phyloP scores from a whole-genome alignment of 139 green algal genomes.

The Klebsormidium nitens region DNA sequence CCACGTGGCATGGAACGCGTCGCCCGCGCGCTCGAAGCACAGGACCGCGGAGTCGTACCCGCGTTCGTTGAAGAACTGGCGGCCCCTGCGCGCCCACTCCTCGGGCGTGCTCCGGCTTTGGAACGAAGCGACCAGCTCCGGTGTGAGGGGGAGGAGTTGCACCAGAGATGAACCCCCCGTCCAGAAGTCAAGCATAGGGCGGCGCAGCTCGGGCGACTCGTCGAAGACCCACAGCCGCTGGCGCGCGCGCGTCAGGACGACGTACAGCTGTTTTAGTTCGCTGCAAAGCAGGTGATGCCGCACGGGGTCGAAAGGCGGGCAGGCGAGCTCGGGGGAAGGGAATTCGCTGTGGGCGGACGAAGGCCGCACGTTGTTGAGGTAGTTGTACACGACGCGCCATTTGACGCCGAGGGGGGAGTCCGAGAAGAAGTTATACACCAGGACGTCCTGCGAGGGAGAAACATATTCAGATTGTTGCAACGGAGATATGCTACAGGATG shows the following conservation, averaged over 20 bases:
- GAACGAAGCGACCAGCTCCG: constrained; percentile 11
- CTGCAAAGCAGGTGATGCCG: constrained; percentile 54
- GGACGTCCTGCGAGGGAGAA: constrained; percentile 49
- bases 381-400: constrained; percentile 64
- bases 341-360: background rate
- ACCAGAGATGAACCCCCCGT: background rate
- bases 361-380: constrained; percentile 37
- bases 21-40: constrained; percentile 10
- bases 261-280: constrained; percentile 78
- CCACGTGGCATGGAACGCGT: background rate
- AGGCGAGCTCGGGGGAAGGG: background rate
- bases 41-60: constrained; percentile 7
- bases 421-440: constrained; percentile 66
- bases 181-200: constrained; percentile 12
- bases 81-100: constrained; percentile 1
- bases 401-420: constrained; percentile 33
- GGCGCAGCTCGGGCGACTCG: constrained; percentile 1
- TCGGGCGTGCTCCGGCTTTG: background rate
- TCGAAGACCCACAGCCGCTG: constrained; percentile 64
- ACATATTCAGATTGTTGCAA: too few species aligned
- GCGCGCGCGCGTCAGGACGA: constrained; percentile 65
- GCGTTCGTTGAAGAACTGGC: constrained; percentile 7
- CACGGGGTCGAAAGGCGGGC: background rate
- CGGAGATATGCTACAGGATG: too few species aligned
- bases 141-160: background rate